phyloP scores from a whole-genome alignment of 2,329 filamentous ascomycete species.

The Zymoseptoria ardabiliae region DNA sequence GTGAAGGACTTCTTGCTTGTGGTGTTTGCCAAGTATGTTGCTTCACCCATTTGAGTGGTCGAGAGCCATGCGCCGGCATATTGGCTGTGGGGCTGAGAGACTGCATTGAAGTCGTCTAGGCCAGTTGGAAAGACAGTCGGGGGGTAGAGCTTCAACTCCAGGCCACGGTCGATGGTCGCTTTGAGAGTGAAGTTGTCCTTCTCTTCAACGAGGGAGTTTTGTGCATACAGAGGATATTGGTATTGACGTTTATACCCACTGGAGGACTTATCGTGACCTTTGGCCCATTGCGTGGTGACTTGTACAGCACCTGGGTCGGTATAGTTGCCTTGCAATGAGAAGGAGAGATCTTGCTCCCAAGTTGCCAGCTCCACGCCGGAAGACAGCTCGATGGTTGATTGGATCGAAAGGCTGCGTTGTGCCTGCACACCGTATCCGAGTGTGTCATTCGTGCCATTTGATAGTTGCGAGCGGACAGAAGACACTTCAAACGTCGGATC shows the following conservation, averaged over 20 bases:
- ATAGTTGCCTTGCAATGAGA: slow-evolving; percentile 49
- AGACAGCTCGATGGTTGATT: slow-evolving; percentile 46
- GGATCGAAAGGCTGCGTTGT: slow-evolving; percentile 48
- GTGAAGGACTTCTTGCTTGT: slow-evolving; percentile 44
- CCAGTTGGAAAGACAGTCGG: slow-evolving; percentile 52
- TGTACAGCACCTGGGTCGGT: slow-evolving; percentile 50
- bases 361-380: slow-evolving; percentile 34
- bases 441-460: slow-evolving; percentile 51
- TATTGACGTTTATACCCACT: slow-evolving; percentile 40
- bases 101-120: slow-evolving; percentile 47
- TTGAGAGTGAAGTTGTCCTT: slow-evolving; percentile 38
- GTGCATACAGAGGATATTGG: slow-evolving; percentile 55
- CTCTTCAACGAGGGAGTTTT: slow-evolving; percentile 42
- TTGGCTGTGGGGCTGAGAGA: slow-evolving; percentile 2
- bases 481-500: slow-evolving; percentile 45
- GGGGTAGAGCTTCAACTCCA: slow-evolving; percentile 41
- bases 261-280: slow-evolving; percentile 40
- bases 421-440: slow-evolving; percentile 50
- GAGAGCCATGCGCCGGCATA: slow-evolving; percentile 33
- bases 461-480: slow-evolving; percentile 40
- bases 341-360: slow-evolving; percentile 56
- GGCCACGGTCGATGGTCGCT: slow-evolving; percentile 43
- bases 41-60: slow-evolving; percentile 53
- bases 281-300: slow-evolving; percentile 44
- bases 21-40: slow-evolving; percentile 45